Evolutionary conservation across 192 early-diverging fungal genomes (phyloP), one percentile per base, ranked within the genome.

Genomic region (Allomyces arbusculus): DNA sequence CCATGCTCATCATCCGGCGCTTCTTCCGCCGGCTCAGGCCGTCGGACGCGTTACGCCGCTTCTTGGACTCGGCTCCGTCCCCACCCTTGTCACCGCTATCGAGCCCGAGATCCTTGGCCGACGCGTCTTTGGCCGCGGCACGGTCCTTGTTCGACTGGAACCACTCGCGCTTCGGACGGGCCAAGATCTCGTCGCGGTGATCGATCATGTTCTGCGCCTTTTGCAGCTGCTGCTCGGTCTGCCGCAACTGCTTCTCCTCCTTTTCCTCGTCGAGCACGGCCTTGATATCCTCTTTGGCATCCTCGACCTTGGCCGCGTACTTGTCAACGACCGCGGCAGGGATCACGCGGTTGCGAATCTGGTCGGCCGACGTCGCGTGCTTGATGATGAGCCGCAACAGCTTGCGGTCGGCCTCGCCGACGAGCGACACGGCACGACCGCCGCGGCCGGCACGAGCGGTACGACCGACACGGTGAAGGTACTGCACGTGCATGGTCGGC

Each of bases 381-480:
- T 95, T 94, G 61, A 99, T 80, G 0, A 92, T 91, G 74, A 91
- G 74, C 70, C 95, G 95, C 25, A 99, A 78, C 69, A 99, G 78
- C 68, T 86, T 87, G 62, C 96, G 85, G 71, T 97, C 96, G n/a
- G 82, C 67, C 76, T 99, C 96, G 69, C 89, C 88, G 16, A 92
- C 86, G 55, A 99, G 74, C 6, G 88, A 90, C 14, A 99, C 89
- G 12, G 96, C 85, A 22, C 89, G 79, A 73, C 95, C 93, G 45
- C 71, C 80, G 58, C 86, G 81, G 22, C 88, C 89, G 25, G 87
- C 95, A 83, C 95, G 87, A 14, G 95, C 95, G 16, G 95, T 98
- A 76, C 95, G 85, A 65, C 95, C 95, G 40, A 93, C 88, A 67
- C 96, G 79, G 74, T 99, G 96, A 43, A 96, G 80, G 73, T 99